These are phyloP conservation scores for Globisporangium parvum DNA, from an alignment of 352 stramenopile genomes.

Conservation along the genomic window DNA sequence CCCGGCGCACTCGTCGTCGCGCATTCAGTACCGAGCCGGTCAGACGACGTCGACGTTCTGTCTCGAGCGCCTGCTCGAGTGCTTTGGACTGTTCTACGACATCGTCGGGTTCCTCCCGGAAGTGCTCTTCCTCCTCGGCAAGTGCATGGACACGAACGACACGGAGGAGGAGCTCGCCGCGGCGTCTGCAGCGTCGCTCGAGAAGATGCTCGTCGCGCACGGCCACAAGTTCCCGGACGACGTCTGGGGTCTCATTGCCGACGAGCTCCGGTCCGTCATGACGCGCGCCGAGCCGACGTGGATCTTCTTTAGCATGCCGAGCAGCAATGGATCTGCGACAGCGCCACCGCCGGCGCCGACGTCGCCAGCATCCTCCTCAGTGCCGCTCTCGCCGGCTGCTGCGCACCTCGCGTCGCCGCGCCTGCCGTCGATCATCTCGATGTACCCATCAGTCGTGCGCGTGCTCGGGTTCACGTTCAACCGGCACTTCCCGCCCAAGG, in stretches of 20 bases:
- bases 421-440: slow-evolving; percentile 50
- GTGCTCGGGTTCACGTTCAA: slow-evolving; percentile 53
- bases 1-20: slow-evolving; percentile 13
- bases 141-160: slow-evolving; percentile 75
- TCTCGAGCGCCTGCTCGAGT: slow-evolving; percentile 52
- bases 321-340: slow-evolving; percentile 1
- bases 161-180: slow-evolving; percentile 61
- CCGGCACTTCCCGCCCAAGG: slow-evolving; percentile 40
- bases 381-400: slow-evolving; percentile 7
- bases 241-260: slow-evolving; percentile 73
- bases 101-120: slow-evolving; percentile 70
- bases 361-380: neutral
- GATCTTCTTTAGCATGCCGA: slow-evolving; percentile 47
- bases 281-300: slow-evolving; percentile 66
- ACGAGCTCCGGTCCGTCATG: slow-evolving; percentile 78
- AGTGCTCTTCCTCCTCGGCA: slow-evolving; percentile 66
- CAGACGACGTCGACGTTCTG: slow-evolving; percentile 66
- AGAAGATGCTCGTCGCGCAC: slow-evolving; percentile 63
- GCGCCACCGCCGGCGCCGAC: slow-evolving; percentile 5
- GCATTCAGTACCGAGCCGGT: slow-evolving; percentile 29
- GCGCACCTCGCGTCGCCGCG: slow-evolving; percentile 29
- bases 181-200: slow-evolving; percentile 46
- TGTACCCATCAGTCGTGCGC: slow-evolving; percentile 58
- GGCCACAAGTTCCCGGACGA: slow-evolving; percentile 77
- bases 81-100: slow-evolving; percentile 80